Evolutionary conservation across 2,329 filamentous ascomycete genomes (phyloP).

Genomic region (Arthrobotrys iridis): DNA sequence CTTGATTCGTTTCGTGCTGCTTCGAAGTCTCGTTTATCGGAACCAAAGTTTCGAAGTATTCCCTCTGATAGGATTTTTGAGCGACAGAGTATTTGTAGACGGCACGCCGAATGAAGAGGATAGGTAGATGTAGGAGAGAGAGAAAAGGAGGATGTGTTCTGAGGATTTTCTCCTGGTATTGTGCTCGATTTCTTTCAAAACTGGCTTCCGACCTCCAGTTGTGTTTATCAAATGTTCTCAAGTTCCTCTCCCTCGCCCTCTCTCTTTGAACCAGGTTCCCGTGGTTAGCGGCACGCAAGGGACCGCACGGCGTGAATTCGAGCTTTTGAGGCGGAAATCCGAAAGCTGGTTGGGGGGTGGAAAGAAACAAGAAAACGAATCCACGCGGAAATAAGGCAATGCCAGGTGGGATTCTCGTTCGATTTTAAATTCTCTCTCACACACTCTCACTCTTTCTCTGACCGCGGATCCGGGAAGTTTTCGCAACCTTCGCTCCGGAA

Average conservation of each 20-base stretch:
- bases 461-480: slow-evolving; percentile 11
- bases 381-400: background rate
- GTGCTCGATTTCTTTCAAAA: slow-evolving; percentile 25
- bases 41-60: background rate
- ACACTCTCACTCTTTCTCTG: background rate
- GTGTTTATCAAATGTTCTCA: background rate
- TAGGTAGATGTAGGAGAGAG: background rate
- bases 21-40: background rate
- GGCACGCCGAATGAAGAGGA: background rate
- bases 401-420: background rate
- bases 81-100: background rate
- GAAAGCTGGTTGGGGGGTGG: background rate
- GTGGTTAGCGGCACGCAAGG: slow-evolving; percentile 48
- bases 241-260: background rate
- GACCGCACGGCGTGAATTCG: slow-evolving; percentile 38
- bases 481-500: background rate
- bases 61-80: no score
- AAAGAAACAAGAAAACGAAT: no score
- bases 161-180: slow-evolving; percentile 4
- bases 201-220: slow-evolving; percentile 1
- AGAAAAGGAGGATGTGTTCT: background rate
- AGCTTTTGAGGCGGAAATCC: slow-evolving; percentile 35
- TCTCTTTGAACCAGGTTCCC: background rate
- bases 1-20: background rate
- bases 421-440: background rate